Evolutionary conservation across 768 basidiomycete genomes (phyloP), one percentile per base, ranked within the genome.

Genomic region (Obba rivulosa): DNA sequence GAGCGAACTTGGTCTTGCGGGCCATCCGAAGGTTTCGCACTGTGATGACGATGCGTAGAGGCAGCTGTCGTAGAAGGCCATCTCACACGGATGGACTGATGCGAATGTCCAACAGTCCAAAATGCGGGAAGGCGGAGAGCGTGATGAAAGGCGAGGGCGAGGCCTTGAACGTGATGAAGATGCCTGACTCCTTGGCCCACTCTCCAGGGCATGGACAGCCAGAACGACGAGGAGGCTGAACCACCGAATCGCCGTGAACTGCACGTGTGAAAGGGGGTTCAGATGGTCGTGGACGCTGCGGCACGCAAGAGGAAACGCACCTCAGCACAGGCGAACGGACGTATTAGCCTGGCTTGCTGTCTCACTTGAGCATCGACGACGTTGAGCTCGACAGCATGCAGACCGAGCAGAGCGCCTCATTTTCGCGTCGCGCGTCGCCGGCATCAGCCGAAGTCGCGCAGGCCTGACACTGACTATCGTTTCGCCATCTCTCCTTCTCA

Each of bases 131-230:
- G 38, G 34, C 18, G 51, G 21, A 55, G 31, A 45, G 23, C 8
- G 25, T 41, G 49, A 45, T 53, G 51, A 48, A 54, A 49, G 34
- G 58, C 49, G 48, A 58, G 50, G 41, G 55, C 54, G 57, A 61
- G 53, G 37, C 53, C 41, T 46, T 62, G 51, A 55, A 65, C 66
- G 53, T 69, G 71, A 56, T 74, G 70, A 65, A 78, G 64, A 68
- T 73, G 72, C 66, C 76, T 78, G 70, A 68, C 72, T 66, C 73
- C 67, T 68, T 75, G 69, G 61, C 73, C 66, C 62, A 69, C 74
- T 69, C 77, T 78, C 79, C 76, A 79, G 69, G 81, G 83, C 84
- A 87, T 87, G 79, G 79, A 81, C 81, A 79, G 76, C 72, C 74
- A 73, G 74, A 58, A 56, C 49, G 65, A 54, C 58, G 56, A 61